Evolutionary conservation across 345 rosid species (phyloP), one percentile per base, ranked within the genome.

Genomic region (Euclidium syriacum): DNA sequence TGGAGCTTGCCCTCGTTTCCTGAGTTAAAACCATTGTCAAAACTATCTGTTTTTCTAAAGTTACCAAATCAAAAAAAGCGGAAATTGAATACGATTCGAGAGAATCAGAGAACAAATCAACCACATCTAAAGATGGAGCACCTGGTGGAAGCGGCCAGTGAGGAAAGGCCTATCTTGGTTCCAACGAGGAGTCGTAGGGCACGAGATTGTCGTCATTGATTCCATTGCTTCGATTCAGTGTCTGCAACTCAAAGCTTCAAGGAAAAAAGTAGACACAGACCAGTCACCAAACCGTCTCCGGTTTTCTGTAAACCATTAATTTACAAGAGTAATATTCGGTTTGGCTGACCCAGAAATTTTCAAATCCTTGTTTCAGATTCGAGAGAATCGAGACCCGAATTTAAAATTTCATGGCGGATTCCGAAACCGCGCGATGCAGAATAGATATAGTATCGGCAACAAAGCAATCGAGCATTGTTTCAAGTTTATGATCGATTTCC

Each of bases 181-280:
- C 98, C 92, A 91, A 58, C 84, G 95, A 73, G 98, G 98, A 14
- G 92, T 91, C 10, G 88, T 76, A 41, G 96, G 91, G 75, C 68
- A 72, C 18, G 83, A 54, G 22, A 78, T 42, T 42, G 79, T 19
- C 49, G 75, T 46, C 60, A 71, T 52, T 46, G 79, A 40, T 64
- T 82, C 80, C 83, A 80, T 77, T 57, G 57, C 39, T 62, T 55
- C 24, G 36, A 47, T 56, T 52, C 43, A 56, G 7, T 39, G 29
- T 40, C 46, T 33, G n/a, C 61, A 62, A 62, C 27, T 62, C 49
- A 32, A 38, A 41, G 33, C 64, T 30, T 48, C n/a, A 4, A 1
- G 22, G 25, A n/a, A 17, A 6, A 56, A 11, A 43, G 7, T 4
- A 16, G 17, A 58, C 29, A 20, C 14, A 15, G 35, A 50, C 38